Percentiles rank a stretch among this genome's conserved stretches.
These are phyloP conservation scores for Penicillium sp. DNA, from an alignment of 2,329 filamentous ascomycete species.

Conservation along the genomic window DNA sequence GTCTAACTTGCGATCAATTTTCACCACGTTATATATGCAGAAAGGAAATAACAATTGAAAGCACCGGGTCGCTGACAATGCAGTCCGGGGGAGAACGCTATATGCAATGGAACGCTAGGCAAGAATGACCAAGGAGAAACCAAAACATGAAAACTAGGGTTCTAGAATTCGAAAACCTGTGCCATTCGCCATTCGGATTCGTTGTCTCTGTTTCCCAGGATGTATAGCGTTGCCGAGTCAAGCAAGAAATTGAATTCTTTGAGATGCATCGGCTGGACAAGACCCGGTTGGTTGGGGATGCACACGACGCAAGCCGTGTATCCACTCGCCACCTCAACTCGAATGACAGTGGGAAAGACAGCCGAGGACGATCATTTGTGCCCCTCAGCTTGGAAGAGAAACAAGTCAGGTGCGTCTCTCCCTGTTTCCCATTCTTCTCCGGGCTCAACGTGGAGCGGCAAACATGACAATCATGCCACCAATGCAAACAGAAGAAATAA, in stretches of 20 bases:
- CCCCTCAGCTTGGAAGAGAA: background rate
- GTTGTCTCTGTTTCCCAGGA: background rate
- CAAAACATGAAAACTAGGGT: background rate
- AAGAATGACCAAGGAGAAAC: background rate
- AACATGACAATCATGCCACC: background rate
- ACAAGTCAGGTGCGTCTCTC: background rate
- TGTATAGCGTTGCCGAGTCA: background rate
- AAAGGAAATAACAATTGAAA: background rate
- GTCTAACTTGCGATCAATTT: background rate
- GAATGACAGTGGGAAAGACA: background rate
- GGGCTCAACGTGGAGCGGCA: background rate
- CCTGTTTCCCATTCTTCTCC: background rate
- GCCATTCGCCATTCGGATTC: background rate
- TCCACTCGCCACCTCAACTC: background rate
- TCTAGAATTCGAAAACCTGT: background rate
- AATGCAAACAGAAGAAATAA: background rate
- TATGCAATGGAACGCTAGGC: background rate
- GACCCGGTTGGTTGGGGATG: background rate
- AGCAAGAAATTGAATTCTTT: background rate
- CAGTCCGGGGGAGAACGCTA: background rate
- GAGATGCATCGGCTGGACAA: background rate
- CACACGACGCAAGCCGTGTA: background rate
- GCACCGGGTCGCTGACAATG: background rate
- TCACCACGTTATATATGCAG: background rate
- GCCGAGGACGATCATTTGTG: background rate